Base-by-base conservation (phyloP, 306 rosid genomes). In the peach (Prunus persica) region DNA sequence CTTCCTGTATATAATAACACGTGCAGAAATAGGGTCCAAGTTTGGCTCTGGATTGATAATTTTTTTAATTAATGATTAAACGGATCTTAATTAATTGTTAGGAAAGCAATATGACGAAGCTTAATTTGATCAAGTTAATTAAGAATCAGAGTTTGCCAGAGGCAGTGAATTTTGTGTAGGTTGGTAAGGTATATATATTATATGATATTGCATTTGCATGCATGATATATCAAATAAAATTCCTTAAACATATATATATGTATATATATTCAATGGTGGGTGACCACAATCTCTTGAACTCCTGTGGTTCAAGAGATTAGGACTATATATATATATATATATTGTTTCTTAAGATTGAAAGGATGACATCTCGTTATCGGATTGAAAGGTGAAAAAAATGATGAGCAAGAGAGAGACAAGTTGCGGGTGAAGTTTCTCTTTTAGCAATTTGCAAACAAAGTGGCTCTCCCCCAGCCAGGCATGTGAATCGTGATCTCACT, bases 401-500 rank as follows among this genome's bases (percentile, higher is more conserved):
- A 65, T 45, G 6, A 32, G 55, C 65, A 65, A 62, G 54, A 52
- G 6, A 5, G 71, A 22, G 65, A 52, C 79, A 75, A 75, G 72
- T 75, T 51, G 54, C 72, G 25, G 25, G 20, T n/a, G 52, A n/a
- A 34, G 54, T 34, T 54, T 75, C 71, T 65, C 18, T 52, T 62
- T 63, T 10, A 22, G 41, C 50, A 58, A 34, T 30, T 24, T 72
- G 57, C 41, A 52, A 24, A n/a, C 65, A 63, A 32, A 72, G 5
- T 2, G 57, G 51, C 67, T 8, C 41, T 57, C 58, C 51, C 51
- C 73, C 72, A 38, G 70, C 41, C 78, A 27, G 16, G 58, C 73
- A 67, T 72, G 78, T 79, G 41, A 34, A 34, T 34, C 41, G 8
- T 34, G 74, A 52, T 43, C 63, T 73, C 5, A 71, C 67, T 72